Conservation (phyloP, 148 eudicot genomes). For the Oxyria digyna region DNA sequence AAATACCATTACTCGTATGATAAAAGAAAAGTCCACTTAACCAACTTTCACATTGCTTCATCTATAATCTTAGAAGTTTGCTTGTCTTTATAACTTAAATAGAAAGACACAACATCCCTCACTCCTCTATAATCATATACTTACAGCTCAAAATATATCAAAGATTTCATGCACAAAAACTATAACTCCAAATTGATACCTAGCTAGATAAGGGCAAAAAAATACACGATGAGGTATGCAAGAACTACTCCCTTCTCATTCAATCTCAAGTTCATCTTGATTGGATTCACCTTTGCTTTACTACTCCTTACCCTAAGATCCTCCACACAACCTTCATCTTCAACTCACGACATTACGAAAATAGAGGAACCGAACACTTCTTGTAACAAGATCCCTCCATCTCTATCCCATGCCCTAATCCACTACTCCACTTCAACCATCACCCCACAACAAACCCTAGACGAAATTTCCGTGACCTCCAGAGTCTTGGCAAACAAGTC, state of each 20-base stretch:
- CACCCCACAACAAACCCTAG: constrained; percentile 70
- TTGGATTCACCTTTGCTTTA: constrained; percentile 5
- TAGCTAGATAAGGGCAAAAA: background rate
- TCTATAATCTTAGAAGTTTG: constrained; percentile 5
- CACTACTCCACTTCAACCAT: constrained; percentile 71
- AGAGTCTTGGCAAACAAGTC: constrained; percentile 41
- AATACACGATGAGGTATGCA: background rate
- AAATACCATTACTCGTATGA: background rate
- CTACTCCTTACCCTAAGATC: constrained; percentile 4
- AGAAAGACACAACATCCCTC: background rate
- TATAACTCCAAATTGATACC: background rate
- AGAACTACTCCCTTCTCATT: background rate
- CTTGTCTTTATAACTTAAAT: background rate
- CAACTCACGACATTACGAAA: background rate
- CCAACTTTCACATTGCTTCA: constrained; percentile 8
- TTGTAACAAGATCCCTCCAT: constrained; percentile 46
- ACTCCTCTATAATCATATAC: background rate
- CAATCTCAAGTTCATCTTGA: constrained; percentile 7
- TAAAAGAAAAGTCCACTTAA: background rate
- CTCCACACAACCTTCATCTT: background rate
- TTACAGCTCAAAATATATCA: background rate
- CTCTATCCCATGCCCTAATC: constrained; percentile 53
- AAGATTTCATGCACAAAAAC: background rate
- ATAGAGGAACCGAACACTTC: background rate
- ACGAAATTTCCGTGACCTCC: constrained; percentile 50